Conservation (phyloP, 2,329 filamentous ascomycete species). For the Curvularia spicifera region DNA sequence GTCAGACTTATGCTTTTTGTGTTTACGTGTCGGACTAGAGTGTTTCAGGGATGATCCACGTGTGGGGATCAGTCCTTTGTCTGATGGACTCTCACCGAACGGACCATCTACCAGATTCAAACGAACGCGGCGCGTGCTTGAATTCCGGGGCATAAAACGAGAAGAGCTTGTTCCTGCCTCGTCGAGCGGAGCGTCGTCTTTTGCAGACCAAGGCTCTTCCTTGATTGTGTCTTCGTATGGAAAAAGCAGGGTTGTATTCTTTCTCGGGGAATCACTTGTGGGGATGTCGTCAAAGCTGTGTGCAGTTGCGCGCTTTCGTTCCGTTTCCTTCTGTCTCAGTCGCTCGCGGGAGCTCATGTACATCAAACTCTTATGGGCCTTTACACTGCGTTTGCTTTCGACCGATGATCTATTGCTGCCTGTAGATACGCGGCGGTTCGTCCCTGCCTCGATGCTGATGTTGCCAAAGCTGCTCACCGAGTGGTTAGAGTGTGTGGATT, state of each 20-base stretch:
- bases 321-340: constrained; percentile 66
- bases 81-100: constrained; percentile 34
- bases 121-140: constrained; percentile 41
- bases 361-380: constrained; percentile 64
- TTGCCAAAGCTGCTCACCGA: constrained; percentile 50
- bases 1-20: constrained; percentile 33
- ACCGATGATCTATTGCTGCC: constrained; percentile 44
- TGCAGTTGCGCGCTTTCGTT: constrained; percentile 63
- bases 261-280: constrained; percentile 33
- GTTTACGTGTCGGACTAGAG: constrained; percentile 44
- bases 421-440: constrained; percentile 34
- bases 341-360: constrained; percentile 77
- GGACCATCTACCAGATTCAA: constrained; percentile 33
- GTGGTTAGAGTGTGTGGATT: constrained; percentile 44
- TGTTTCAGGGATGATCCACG: constrained; percentile 45
- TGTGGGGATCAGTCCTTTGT: constrained; percentile 42
- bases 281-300: constrained; percentile 52
- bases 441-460: constrained; percentile 49
- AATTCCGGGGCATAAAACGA: constrained; percentile 36
- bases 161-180: constrained; percentile 37
- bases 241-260: constrained; percentile 34
- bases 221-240: constrained; percentile 48
- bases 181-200: constrained; percentile 16
- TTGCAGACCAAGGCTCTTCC: constrained; percentile 38
- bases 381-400: constrained; percentile 46